Conservation (phyloP, 768 basidiomycete genomes). For the Cyathus striatus region DNA sequence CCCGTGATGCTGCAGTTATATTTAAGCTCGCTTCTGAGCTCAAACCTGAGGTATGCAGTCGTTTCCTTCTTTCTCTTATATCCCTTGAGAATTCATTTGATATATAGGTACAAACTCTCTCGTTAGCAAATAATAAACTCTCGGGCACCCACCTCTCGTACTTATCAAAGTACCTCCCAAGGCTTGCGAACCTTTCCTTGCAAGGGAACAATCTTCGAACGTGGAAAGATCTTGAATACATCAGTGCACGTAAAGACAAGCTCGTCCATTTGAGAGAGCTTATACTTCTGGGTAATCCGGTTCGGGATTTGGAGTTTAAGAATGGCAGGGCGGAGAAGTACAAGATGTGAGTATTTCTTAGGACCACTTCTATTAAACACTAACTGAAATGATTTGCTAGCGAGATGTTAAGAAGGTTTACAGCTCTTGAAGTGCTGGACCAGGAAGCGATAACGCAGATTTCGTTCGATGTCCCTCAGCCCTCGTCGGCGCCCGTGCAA, state of each 20-base stretch:
- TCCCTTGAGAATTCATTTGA: slow-evolving; percentile 8
- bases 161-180: slow-evolving; percentile 72
- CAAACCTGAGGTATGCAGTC: slow-evolving; percentile 55
- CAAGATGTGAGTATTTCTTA: slow-evolving; percentile 55
- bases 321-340: slow-evolving; percentile 58
- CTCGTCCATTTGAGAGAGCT: slow-evolving; percentile 65
- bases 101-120: slow-evolving; percentile 69
- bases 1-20: slow-evolving; percentile 72
- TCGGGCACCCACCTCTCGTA: slow-evolving; percentile 54
- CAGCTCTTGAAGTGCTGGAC: slow-evolving; percentile 80
- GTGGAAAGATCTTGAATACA: slow-evolving; percentile 66
- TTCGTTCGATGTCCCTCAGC: slow-evolving; percentile 67
- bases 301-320: slow-evolving; percentile 57
- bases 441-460: slow-evolving; percentile 75
- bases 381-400: too few species aligned
- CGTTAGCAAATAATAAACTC: slow-evolving; percentile 72
- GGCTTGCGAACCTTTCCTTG: slow-evolving; percentile 73
- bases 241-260: slow-evolving; percentile 55
- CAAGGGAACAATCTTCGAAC: slow-evolving; percentile 70
- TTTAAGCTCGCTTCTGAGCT: slow-evolving; percentile 84
- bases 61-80: slow-evolving; percentile 1
- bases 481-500: slow-evolving; percentile 30
- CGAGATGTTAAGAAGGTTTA: slow-evolving; percentile 76
- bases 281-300: slow-evolving; percentile 70
- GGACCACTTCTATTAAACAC: too few species aligned